These are phyloP conservation scores for Ustilago cynodontis DNA, from an alignment of 1,284 basidiomycete genomes.

Conservation along the genomic window DNA sequence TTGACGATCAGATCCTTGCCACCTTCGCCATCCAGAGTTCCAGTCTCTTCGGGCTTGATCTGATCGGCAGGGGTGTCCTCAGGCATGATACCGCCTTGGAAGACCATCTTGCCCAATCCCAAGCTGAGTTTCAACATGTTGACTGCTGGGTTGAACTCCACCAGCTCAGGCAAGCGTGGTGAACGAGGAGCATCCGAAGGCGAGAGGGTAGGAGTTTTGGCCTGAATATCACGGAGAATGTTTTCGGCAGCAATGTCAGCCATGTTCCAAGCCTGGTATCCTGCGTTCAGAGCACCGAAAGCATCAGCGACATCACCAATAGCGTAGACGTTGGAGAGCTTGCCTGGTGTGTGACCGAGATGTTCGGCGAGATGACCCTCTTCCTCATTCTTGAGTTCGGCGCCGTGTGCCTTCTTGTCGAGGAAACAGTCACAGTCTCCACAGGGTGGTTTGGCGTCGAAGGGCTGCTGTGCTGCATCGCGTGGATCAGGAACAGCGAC, in stretches of 20 bases:
- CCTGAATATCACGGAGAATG: slow-evolving; percentile 59
- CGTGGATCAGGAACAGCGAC: slow-evolving; percentile 60
- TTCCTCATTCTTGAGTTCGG: slow-evolving; percentile 29
- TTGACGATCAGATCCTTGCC: slow-evolving; percentile 25
- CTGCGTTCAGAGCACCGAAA: slow-evolving; percentile 68
- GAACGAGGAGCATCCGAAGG: slow-evolving; percentile 7
- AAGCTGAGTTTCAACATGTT: slow-evolving; percentile 66
- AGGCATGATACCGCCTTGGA: slow-evolving; percentile 55
- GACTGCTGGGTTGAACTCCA: slow-evolving; percentile 58
- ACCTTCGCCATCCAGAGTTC: slow-evolving; percentile 13
- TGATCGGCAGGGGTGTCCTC: slow-evolving; percentile 25
- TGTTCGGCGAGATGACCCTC: slow-evolving; percentile 29
- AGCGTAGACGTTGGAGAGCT: slow-evolving; percentile 63
- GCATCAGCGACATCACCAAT: slow-evolving; percentile 69
- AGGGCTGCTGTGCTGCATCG: slow-evolving; percentile 58
- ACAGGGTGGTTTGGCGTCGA: slow-evolving; percentile 61
- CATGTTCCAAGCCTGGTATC: slow-evolving; percentile 69
- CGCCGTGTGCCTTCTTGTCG: slow-evolving; percentile 61
- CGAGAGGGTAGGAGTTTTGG: slow-evolving; percentile 15
- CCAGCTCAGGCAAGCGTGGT: slow-evolving; percentile 21
- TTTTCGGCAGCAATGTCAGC: slow-evolving; percentile 67
- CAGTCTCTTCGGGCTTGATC: slow-evolving; percentile 38
- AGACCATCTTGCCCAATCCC: slow-evolving; percentile 63
- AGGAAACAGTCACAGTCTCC: slow-evolving; percentile 69
- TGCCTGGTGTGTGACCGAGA: slow-evolving; percentile 25